These are phyloP conservation scores for Jimgerdemannia lactiflua DNA, from an alignment of 192 early-diverging fungal species.

Conservation along the genomic window DNA sequence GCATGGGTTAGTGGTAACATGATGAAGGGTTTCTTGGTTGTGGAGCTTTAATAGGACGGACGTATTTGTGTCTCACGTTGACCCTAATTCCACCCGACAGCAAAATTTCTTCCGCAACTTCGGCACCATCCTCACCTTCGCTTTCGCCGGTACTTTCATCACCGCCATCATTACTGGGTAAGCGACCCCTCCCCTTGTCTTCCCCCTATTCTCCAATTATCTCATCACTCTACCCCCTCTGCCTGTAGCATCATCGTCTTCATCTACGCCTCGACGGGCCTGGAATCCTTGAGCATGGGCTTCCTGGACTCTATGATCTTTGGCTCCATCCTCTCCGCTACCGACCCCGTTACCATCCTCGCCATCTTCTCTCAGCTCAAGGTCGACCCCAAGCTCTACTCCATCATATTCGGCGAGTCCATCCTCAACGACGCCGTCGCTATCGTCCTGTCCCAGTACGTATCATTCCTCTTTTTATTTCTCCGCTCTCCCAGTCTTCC, in stretches of 20 bases:
- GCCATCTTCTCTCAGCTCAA: constrained; percentile 92
- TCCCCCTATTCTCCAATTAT: background rate
- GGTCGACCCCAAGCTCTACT: constrained; percentile 93
- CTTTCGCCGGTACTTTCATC: constrained; percentile 90
- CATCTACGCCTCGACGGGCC: constrained; percentile 64
- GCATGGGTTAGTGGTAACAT: background rate
- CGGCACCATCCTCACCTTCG: constrained; percentile 89
- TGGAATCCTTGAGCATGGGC: constrained; percentile 67
- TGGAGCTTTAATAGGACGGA: no score
- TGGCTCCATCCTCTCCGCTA: constrained; percentile 93
- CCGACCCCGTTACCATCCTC: constrained; percentile 96
- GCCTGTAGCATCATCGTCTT: constrained; percentile 56
- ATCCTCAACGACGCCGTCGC: constrained; percentile 97
- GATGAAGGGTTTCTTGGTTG: no score
- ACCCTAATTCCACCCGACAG: constrained; percentile 16
- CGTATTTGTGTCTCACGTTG: no score
- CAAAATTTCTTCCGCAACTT: constrained; percentile 86
- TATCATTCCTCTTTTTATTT: background rate
- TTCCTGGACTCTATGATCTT: constrained; percentile 94
- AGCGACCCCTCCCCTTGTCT: background rate
- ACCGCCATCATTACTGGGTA: constrained; percentile 89
- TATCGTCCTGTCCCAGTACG: constrained; percentile 89
- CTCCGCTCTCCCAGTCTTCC: background rate
- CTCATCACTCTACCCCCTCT: background rate
- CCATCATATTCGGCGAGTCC: constrained; percentile 96